These are phyloP conservation scores for Flueggea neowawraea DNA, from an alignment of 441 rosid genomes.

Conservation along the genomic window DNA sequence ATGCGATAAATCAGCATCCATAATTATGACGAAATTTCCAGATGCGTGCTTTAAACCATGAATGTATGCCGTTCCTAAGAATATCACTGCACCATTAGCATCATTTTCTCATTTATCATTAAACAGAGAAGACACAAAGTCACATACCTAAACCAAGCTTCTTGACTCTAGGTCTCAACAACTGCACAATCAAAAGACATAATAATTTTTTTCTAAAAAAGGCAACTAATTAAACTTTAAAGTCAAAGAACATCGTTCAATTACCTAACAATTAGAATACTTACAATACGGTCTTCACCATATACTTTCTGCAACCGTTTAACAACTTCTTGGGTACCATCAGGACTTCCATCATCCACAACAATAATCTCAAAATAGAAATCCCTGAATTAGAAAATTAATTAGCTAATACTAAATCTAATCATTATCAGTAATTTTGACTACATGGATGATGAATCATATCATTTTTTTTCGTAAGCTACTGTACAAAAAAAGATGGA, in stretches of 20 bases:
- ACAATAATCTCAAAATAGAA: conserved; percentile 84
- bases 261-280: conserved; percentile 15
- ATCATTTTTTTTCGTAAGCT: not conserved
- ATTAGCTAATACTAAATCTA: not conserved
- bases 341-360: conserved; percentile 99
- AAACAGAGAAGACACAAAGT: conserved; percentile 1
- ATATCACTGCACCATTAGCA: conserved; percentile 6
- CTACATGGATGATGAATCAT: too few species aligned
- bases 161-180: conserved; percentile 78
- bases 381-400: conserved; percentile 39
- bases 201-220: not conserved
- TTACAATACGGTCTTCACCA: conserved; percentile 81
- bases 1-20: conserved; percentile 99
- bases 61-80: conserved; percentile 85
- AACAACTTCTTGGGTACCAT: conserved; percentile 91
- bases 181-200: conserved; percentile 37
- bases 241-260: not conserved
- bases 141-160: conserved; percentile 94
- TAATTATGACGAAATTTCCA: conserved; percentile 86
- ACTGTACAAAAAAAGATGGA: not conserved
- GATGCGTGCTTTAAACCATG: conserved; percentile 94
- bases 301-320: conserved; percentile 81
- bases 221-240: not conserved
- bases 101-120: not conserved
- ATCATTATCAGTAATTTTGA: too few species aligned